Conservation (phyloP, 352 stramenopile genomes). For the Aphanomyces invadans region DNA sequence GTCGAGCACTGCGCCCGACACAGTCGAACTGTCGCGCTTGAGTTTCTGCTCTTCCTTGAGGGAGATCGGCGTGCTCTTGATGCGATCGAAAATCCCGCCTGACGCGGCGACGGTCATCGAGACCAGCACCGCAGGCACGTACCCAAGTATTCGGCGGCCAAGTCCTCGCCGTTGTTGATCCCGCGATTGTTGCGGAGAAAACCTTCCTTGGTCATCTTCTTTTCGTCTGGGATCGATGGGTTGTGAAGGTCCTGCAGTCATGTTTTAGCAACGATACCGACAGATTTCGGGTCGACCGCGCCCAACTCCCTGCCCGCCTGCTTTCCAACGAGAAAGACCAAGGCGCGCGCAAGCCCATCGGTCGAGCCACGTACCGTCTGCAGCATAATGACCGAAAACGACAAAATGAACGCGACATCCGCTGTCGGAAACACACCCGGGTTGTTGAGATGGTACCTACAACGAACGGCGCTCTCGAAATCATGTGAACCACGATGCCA, state of each 20-base stretch:
- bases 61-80: constrained; percentile 93
- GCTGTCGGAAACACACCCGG: constrained; percentile 88
- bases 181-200: constrained; percentile 97
- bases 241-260: constrained; percentile 95
- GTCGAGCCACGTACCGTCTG: too few relatives aligned
- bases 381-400: constrained; percentile 88
- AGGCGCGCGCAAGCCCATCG: too few relatives aligned
- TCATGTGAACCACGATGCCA: too few relatives aligned
- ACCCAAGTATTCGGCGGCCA: constrained; percentile 90
- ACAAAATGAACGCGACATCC: constrained; percentile 98
- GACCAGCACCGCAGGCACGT: too few relatives aligned
- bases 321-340: too few relatives aligned
- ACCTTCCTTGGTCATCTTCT: constrained; percentile 95
- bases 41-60: constrained; percentile 95
- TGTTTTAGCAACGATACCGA: background rate
- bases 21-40: constrained; percentile 35
- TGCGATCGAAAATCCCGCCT: constrained; percentile 91
- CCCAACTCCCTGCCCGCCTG: too few relatives aligned
- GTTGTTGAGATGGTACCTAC: constrained; percentile 49
- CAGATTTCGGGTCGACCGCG: too few relatives aligned
- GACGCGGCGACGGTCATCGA: too few relatives aligned
- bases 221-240: constrained; percentile 94
- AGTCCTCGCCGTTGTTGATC: constrained; percentile 94
- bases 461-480: too few relatives aligned
- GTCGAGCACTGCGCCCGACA: constrained; percentile 2